Conservation (phyloP, 352 stramenopile species). For the Blastocystis hominis region DNA sequence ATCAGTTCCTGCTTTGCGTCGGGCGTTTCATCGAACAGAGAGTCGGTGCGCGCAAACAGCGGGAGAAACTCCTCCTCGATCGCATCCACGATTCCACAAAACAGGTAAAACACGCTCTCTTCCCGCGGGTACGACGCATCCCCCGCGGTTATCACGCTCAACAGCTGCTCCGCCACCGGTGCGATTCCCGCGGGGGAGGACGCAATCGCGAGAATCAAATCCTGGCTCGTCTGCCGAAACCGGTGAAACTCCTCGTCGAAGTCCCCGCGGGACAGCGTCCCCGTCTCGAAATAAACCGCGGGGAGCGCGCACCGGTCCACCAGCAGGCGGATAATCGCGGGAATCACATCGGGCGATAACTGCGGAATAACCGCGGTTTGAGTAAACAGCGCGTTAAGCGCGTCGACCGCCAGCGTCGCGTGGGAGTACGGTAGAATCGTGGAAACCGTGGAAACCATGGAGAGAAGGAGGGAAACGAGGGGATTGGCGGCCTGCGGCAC, state of each 20-base stretch:
- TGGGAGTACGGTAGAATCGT: not conserved
- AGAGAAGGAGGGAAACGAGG: not conserved
- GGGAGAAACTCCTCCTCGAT: slow-evolving; percentile 1
- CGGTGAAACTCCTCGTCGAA: not conserved
- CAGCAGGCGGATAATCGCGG: not conserved
- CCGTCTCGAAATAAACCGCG: not conserved
- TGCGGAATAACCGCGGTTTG: not conserved
- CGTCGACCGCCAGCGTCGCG: not conserved
- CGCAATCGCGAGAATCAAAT: not conserved
- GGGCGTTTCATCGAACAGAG: not conserved
- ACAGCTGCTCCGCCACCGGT: not conserved
- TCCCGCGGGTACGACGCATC: not conserved
- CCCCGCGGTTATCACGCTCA: not conserved
- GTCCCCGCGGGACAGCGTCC: not conserved
- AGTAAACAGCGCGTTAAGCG: slow-evolving; percentile 4
- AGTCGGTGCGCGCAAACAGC: not conserved
- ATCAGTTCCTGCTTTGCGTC: not conserved
- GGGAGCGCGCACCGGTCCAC: not conserved
- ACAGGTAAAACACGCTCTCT: slow-evolving; percentile 2
- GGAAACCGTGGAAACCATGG: not conserved
- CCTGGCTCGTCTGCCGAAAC: not conserved
- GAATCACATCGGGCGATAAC: not conserved
- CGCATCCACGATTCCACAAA: slow-evolving; percentile 34
- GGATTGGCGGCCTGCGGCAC: not conserved
- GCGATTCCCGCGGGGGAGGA: not conserved